Percentiles rank a stretch among this genome's conserved stretches.
phyloP scores from a whole-genome alignment of 2,329 filamentous ascomycete genomes.

The Alternaria brassicicola region DNA sequence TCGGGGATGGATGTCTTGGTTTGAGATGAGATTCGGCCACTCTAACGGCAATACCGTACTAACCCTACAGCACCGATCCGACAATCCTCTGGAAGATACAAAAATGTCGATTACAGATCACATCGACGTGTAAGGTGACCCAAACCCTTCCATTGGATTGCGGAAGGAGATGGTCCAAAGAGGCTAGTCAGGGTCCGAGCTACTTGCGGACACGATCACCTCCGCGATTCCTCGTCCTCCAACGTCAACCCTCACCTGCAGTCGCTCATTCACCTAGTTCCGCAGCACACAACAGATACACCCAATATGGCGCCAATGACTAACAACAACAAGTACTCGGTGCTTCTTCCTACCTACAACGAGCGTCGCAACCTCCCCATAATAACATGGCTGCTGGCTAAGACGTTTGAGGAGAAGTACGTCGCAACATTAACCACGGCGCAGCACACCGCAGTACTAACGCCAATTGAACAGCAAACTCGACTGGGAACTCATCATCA shows the following conservation, averaged over 20 bases:
- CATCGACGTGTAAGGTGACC: background rate
- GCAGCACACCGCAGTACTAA: background rate
- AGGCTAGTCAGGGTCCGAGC: conserved; percentile 27
- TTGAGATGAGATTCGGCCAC: background rate
- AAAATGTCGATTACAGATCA: background rate
- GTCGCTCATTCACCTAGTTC: conserved; percentile 38
- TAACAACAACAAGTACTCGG: conserved; percentile 82
- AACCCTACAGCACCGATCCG: background rate
- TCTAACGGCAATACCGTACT: background rate
- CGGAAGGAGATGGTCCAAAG: conserved; percentile 25
- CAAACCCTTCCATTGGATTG: background rate
- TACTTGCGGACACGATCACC: conserved; percentile 36
- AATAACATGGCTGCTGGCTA: conserved; percentile 90
- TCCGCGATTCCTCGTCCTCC: conserved; percentile 25
- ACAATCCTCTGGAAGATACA: background rate
- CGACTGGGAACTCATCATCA: conserved; percentile 96
- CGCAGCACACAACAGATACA: conserved; percentile 17
- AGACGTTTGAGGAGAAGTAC: conserved; percentile 87
- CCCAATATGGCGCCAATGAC: conserved; percentile 41
- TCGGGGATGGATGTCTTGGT: background rate
- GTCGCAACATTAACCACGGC: conserved; percentile 35
- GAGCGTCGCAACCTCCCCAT: conserved; percentile 97
- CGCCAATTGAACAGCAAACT: conserved; percentile 67
- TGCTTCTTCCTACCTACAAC: conserved; percentile 98
- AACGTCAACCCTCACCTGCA: conserved; percentile 25